These are phyloP conservation scores for Physcomitrium patens DNA, from an alignment of 225 moss, liverwort and hornwort genomes.

Conservation along the genomic window DNA sequence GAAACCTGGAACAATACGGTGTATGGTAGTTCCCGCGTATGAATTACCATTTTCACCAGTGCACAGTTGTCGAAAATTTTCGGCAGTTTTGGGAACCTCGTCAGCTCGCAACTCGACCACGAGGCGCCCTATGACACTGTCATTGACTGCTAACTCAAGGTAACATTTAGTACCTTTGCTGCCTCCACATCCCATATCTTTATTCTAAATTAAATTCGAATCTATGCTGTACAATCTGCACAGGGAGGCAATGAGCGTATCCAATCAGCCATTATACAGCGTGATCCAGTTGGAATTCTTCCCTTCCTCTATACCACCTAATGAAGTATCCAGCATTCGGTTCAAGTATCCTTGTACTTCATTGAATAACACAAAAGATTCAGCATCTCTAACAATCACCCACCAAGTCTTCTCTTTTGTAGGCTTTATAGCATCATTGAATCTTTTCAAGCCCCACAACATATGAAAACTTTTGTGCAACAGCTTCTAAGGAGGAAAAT, in stretches of 20 bases:
- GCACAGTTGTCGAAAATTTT: constrained; percentile 74
- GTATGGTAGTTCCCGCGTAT: constrained; percentile 65
- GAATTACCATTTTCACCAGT: constrained; percentile 74
- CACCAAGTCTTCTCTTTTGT: neutral
- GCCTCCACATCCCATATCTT: constrained; percentile 77
- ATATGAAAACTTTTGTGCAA: constrained; percentile 13
- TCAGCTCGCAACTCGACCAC: constrained; percentile 71
- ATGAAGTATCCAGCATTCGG: no score
- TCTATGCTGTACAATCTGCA: constrained; percentile 21
- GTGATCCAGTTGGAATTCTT: neutral
- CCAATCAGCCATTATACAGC: neutral
- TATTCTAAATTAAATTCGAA: constrained; percentile 9
- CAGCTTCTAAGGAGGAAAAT: neutral
- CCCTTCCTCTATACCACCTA: no score
- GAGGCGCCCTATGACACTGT: constrained; percentile 68
- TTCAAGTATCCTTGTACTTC: no score
- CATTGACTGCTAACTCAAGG: constrained; percentile 73
- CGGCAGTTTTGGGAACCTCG: constrained; percentile 74
- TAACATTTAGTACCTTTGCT: constrained; percentile 65
- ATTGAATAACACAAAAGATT: neutral
- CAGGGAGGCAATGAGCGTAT: neutral
- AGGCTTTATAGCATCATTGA: neutral
- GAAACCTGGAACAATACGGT: constrained; percentile 76
- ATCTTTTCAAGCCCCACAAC: neutral
- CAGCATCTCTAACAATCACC: neutral